Evolutionary conservation across 768 basidiomycete genomes (phyloP), one percentile per base, ranked within the genome.

Genomic region (Serendipita sp.): DNA sequence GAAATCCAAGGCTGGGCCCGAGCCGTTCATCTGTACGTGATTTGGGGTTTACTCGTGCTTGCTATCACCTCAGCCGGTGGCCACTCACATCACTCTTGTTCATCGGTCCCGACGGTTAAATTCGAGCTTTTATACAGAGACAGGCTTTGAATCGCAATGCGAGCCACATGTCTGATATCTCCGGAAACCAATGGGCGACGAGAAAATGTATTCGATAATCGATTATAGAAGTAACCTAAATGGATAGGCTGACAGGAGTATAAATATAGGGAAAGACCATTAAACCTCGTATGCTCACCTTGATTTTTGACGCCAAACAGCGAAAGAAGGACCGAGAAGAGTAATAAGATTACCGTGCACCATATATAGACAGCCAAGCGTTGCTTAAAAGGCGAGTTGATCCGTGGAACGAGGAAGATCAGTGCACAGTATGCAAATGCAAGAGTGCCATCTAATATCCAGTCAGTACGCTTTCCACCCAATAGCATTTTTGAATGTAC

Each of bases 261-360:
- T 62, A 18, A 37, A 16, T 45, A 56, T 58, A 15, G 13, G 35
- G 38, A 38, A n/a, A 16, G 41, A 10, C 0, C 5, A 63, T 45
- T 18, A 15, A 51, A 32, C 8, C 32, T 2, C 30, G 72, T 80
- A 62, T 66, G 41, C 41, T 41, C 13, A 89, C 92, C 88, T 76
- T 84, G 80, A 74, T 96, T 95, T 78, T 98, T 98, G 67, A 93
- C 76, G 70, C 83, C 83, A 80, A 98, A 98, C 51, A 97, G 71
- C 34, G 88, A 88, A 41, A 96, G 74, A 45, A 98, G 78, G 67
- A 93, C 78, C 44, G 90, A 92, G 75, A 93, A 96, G 60, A 95
- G 78, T 70, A 95, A 76, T 73, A 94, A 77, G 65, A 89, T 80
- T 56, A 95, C 84, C 0, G 76, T 81, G 2, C 86, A 82, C 92